Percentiles rank a stretch among this genome's conserved stretches.
Evolutionary conservation across 2,329 filamentous ascomycete species (phyloP).

Genomic region (Orbilia brochopaga): DNA sequence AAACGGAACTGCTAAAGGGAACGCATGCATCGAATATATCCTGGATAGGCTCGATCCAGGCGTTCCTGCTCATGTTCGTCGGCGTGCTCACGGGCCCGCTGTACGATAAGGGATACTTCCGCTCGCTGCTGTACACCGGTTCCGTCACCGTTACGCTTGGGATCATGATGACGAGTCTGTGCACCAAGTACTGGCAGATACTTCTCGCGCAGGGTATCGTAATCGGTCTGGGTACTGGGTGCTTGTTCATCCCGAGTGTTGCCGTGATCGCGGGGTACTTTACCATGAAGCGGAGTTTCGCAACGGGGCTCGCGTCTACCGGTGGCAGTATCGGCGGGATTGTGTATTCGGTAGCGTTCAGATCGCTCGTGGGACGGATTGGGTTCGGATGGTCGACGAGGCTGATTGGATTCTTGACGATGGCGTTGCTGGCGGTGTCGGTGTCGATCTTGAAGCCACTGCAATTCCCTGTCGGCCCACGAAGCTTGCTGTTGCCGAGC

Average conservation of each 20-base stretch:
- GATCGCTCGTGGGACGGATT: constrained; percentile 54
- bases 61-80: constrained; percentile 60
- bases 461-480: constrained; percentile 24
- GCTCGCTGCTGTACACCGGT: constrained; percentile 59
- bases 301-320: constrained; percentile 60
- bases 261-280: constrained; percentile 60
- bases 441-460: constrained; percentile 55
- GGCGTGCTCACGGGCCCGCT: constrained; percentile 61
- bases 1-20: constrained; percentile 48
- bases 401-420: constrained; percentile 57
- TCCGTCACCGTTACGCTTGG: constrained; percentile 61
- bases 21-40: constrained; percentile 57
- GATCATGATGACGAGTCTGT: constrained; percentile 60
- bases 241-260: constrained; percentile 59
- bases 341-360: constrained; percentile 60
- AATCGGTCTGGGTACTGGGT: constrained; percentile 62
- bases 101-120: constrained; percentile 62
- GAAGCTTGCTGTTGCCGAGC: constrained; percentile 55
- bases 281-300: constrained; percentile 58
- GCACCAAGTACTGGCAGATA: constrained; percentile 63
- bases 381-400: constrained; percentile 59
- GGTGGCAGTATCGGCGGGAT: constrained; percentile 60
- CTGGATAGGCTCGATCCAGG: constrained; percentile 62
- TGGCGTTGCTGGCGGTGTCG: constrained; percentile 55
- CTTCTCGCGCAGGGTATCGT: constrained; percentile 65